Evolutionary conservation across 495 filamentous ascomycete genomes (phyloP).

Genomic region (Neurospora sp.): DNA sequence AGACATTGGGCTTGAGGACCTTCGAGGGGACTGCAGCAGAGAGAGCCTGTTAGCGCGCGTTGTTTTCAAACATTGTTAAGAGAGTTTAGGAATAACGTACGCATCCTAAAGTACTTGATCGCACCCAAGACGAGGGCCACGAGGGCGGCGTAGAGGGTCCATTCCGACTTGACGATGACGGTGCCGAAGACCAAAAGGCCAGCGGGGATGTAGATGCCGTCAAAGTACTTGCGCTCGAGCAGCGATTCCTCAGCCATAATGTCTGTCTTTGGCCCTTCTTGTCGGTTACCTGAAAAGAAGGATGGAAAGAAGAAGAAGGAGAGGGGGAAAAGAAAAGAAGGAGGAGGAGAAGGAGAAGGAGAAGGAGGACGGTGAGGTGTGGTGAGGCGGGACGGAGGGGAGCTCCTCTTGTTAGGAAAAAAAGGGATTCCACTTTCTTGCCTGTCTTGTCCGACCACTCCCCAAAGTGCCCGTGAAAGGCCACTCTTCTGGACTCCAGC

Average conservation of each 20-base stretch:
- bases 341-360: neutral
- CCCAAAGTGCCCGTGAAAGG: neutral
- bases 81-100: slow-evolving; percentile 28
- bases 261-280: neutral
- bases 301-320: neutral
- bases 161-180: slow-evolving; percentile 69
- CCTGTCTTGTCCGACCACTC: neutral
- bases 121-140: slow-evolving; percentile 49
- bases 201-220: slow-evolving; percentile 79
- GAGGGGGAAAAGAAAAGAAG: neutral
- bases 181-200: slow-evolving; percentile 67
- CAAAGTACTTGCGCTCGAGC: slow-evolving; percentile 40
- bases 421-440: neutral
- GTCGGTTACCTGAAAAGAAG: slow-evolving; percentile 1
- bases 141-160: slow-evolving; percentile 58
- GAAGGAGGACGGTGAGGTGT: neutral
- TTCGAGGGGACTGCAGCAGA: slow-evolving; percentile 52
- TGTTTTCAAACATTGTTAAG: slow-evolving; percentile 7
- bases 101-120: slow-evolving; percentile 51
- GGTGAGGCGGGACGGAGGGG: neutral
- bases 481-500: neutral
- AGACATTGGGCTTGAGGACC: slow-evolving; percentile 74
- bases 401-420: neutral
- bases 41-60: slow-evolving; percentile 12
- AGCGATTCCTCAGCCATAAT: slow-evolving; percentile 19